Percentiles rank a stretch among this genome's conserved stretches.
Evolutionary conservation across 768 basidiomycete species (phyloP).

Genomic region (Gyrodon lividus): DNA sequence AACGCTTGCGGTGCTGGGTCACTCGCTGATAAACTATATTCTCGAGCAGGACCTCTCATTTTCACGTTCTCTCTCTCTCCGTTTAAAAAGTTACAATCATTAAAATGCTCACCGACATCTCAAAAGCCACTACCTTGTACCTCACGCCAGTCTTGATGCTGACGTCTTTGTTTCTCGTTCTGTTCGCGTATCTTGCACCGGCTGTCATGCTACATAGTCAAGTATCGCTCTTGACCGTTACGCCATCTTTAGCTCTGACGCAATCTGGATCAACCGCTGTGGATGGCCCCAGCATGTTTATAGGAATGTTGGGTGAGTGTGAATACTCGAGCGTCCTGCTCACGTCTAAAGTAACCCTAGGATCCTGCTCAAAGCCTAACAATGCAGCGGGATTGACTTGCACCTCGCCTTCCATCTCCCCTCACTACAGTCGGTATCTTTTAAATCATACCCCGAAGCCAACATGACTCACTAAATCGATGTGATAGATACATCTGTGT

Average conservation of each 20-base stretch:
- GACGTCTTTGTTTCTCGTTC: conserved; percentile 60
- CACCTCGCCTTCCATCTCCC: conserved; percentile 51
- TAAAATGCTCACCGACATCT: conserved; percentile 67
- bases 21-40: conserved; percentile 10
- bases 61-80: conserved; percentile 1
- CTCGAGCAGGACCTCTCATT: conserved; percentile 24
- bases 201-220: conserved; percentile 54
- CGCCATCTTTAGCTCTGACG: conserved; percentile 49
- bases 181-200: conserved; percentile 72
- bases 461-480: neutral
- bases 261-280: conserved; percentile 35
- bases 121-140: conserved; percentile 66
- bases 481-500: conserved; percentile 57
- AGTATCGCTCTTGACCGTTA: conserved; percentile 65
- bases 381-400: conserved; percentile 55
- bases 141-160: conserved; percentile 66
- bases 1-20: conserved; percentile 21
- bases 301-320: conserved; percentile 63
- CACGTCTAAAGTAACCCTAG: conserved; percentile 34
- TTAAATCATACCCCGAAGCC: neutral
- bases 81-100: neutral
- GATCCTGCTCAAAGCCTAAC: conserved; percentile 61
- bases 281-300: conserved; percentile 68
- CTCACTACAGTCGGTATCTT: conserved; percentile 55
- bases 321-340: neutral